Conservation (phyloP, 2,329 filamentous ascomycete genomes). For the Trichophyton mentagrophytes region DNA sequence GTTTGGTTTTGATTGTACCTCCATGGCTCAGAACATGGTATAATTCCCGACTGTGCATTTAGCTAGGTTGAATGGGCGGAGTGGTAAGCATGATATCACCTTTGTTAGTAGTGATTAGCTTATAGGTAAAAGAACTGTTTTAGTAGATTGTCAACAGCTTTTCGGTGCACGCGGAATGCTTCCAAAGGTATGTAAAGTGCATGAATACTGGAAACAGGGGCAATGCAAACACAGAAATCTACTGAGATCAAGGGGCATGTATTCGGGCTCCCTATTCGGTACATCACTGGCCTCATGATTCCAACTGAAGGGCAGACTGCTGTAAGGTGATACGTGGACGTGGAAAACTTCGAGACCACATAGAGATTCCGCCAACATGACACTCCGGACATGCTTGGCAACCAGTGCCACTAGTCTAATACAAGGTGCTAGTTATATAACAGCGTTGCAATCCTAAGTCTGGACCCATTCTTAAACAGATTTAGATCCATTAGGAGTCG, state of each 20-base stretch:
- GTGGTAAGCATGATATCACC: too few relatives aligned
- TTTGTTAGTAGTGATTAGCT: neutral
- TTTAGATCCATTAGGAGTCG: neutral
- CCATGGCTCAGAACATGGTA: neutral
- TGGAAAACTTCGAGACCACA: neutral
- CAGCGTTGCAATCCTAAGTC: neutral
- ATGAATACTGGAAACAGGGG: neutral
- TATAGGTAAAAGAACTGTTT: neutral
- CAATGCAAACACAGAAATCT: neutral
- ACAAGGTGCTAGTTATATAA: neutral
- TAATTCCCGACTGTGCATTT: neutral
- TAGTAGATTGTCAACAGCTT: neutral
- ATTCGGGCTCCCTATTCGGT: neutral
- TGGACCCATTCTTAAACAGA: neutral
- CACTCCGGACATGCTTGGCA: neutral
- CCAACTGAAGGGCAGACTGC: neutral
- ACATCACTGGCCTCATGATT: neutral
- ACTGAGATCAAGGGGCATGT: neutral
- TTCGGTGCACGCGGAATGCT: too few relatives aligned
- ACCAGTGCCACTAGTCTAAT: neutral
- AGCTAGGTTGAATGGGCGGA: too few relatives aligned
- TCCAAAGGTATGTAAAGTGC: too few relatives aligned
- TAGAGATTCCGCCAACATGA: neutral
- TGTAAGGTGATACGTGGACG: neutral
- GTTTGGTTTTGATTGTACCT: neutral